Conservation (phyloP, 352 stramenopile species). For the Phytophthora litchii region DNA sequence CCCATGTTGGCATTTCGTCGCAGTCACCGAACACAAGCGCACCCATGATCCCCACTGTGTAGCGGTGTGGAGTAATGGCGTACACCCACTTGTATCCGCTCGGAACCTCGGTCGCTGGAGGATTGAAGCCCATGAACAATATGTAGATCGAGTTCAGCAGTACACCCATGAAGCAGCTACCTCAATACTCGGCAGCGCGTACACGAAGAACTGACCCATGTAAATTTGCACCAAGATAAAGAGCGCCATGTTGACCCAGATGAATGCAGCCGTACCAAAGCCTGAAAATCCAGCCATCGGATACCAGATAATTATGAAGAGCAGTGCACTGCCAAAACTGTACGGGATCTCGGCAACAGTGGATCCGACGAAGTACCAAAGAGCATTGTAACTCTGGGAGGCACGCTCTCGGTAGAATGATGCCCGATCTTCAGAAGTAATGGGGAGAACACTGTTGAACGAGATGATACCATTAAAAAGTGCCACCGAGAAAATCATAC, state of each 20-base stretch:
- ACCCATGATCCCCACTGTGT: constrained; percentile 24
- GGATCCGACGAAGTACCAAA: constrained; percentile 57
- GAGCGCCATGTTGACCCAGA: constrained; percentile 49
- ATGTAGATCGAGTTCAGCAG: constrained; percentile 57
- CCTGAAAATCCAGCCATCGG: constrained; percentile 50
- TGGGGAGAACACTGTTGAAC: constrained; percentile 68
- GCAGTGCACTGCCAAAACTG: constrained; percentile 38
- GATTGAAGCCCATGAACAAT: constrained; percentile 58
- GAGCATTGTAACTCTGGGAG: constrained; percentile 78
- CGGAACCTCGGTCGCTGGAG: constrained; percentile 47
- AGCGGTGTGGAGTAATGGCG: constrained; percentile 28
- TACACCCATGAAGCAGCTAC: constrained; percentile 34
- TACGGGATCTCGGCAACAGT: constrained; percentile 66
- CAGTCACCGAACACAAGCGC: constrained; percentile 30
- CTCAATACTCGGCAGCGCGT: constrained; percentile 40
- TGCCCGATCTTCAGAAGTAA: constrained; percentile 76
- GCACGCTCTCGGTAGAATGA: constrained; percentile 67
- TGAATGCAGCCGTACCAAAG: constrained; percentile 41
- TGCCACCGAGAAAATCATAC: constrained; percentile 81
- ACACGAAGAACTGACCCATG: constrained; percentile 47
- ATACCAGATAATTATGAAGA: constrained; percentile 56
- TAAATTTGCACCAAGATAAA: constrained; percentile 52
- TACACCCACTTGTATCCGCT: constrained; percentile 54
- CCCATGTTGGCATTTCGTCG: constrained; percentile 22
- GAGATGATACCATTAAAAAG: constrained; percentile 80